Percentiles rank a stretch among this genome's conserved stretches.
Conservation (phyloP, 2,329 filamentous ascomycete genomes). For the Hypoxylon sp. region DNA sequence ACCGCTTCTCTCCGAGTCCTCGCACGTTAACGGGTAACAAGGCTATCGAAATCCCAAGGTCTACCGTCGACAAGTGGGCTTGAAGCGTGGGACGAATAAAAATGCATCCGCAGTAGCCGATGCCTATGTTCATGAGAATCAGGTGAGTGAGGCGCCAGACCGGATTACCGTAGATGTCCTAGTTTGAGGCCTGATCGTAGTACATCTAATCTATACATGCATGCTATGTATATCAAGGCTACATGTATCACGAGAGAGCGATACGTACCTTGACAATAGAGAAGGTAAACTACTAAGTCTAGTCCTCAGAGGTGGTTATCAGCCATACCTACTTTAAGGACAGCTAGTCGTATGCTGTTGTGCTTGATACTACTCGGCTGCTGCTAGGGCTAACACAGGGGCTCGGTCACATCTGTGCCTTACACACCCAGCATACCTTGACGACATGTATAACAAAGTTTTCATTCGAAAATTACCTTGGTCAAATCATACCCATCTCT, state of each 20-base stretch:
- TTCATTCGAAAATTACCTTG: not conserved
- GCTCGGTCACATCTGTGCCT: not conserved
- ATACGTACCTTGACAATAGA: not conserved
- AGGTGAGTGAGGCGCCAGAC: not conserved
- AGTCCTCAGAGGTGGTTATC: too few relatives aligned
- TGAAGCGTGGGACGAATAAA: slow-evolving; percentile 8
- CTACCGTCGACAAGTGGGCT: not conserved
- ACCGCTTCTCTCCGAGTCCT: not conserved
- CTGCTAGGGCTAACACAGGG: not conserved
- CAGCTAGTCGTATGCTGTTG: not conserved
- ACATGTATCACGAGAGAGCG: not conserved
- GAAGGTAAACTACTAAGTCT: not conserved
- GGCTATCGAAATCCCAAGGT: not conserved
- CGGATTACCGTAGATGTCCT: not conserved
- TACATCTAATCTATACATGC: not conserved
- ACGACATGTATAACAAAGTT: not conserved
- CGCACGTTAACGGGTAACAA: not conserved
- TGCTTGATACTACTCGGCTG: not conserved
- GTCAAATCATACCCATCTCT: not conserved
- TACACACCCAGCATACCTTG: not conserved
- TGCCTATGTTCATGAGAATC: not conserved
- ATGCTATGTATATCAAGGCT: not conserved
- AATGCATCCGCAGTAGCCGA: slow-evolving; percentile 7
- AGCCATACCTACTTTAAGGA: not conserved
- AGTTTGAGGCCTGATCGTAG: not conserved